Evolutionary conservation across 305 asterid genomes (phyloP), one percentile per base, ranked within the genome.

Genomic region (Salvia sclarea): DNA sequence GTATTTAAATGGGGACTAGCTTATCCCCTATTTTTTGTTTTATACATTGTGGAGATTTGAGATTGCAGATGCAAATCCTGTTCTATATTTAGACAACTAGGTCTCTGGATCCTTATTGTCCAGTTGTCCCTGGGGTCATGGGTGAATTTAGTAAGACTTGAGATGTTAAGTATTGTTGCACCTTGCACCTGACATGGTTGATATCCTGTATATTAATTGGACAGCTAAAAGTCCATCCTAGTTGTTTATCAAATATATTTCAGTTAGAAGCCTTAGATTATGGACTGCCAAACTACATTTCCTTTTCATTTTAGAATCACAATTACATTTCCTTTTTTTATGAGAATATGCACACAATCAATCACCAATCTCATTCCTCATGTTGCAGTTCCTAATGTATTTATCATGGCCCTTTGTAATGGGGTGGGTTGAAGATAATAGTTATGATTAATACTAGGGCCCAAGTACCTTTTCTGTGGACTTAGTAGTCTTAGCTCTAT

Each of bases 101-200:
- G 41, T 33, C 48, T 12, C 69, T 8, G 18, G 50, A 50, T 68
- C 78, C 64, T 64, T 72, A 43, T 52, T 12, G 35, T 61, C 61
- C 31, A 30, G 48, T 45, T 68, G 38, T 18, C 52, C 31, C n/a
- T 57, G 30, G n/a, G 66, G 30, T 37, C 54, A 41, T 24, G 68
- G 9, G 48, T 70, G 35, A 40, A 48, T 64, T 69, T 28, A 50
- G 18, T 47, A 64, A 24, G 33, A 40, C 47, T 50, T 30, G 73
- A 48, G 71, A 37, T 55, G 48, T 40, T 41, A 61, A 53, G 41
- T 58, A 20, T 35, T 66, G 53, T 52, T 50, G 43, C 35, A 50
- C 54, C 41, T 33, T 45, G 70, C 41, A 18, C 24, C 22, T 35
- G 6, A 30, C 31, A 45, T 48, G 73, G 38, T 44, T 72, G 45